Base-by-base conservation (phyloP, 352 stramenopile genomes). In the Pythium pectinolyticum region DNA sequence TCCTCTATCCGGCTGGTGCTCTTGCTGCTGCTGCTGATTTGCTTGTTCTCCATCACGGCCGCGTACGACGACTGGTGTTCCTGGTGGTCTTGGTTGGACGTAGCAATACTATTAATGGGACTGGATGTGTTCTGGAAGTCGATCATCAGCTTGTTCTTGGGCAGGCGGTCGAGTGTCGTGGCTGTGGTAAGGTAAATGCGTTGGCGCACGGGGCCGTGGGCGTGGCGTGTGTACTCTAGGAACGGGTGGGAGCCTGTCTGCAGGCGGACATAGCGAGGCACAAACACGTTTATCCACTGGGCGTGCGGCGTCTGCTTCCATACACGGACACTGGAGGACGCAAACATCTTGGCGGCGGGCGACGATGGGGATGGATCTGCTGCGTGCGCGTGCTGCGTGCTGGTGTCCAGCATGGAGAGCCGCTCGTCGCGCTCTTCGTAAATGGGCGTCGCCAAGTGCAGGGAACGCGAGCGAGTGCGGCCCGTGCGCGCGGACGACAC, bases 271-370 rank as follows among this genome's bases (percentile, higher is more conserved):
- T 86, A 47, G 53, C 81, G 78, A 7, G 77, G 78, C 53, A 88
- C 76, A 61, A 88, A 90, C n/a, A 90, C 78, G 57, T 88, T 88
- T 72, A 90, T 86, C 81, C 81, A 90, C 63, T 88, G 66, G 17
- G 80, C 76, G 60, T 86, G 62, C 20, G 80, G 80, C 19, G 79
- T 73, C 66, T 89, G 80, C 73, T 89, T 89, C 28, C 84, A 76
- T 61, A 86, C 78, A 19, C 78, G 80, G 41, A 89, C 56, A 2
- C 68, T 43, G 61, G 73, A 63, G 25, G 66, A 51, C 48, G 66
- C 58, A 62, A 89, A 89, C 12, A 89, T 70, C 56, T 82, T 79
- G 59, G 74, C 22, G 20, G 49, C 22, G 6, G 54, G 39, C 8
- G 48, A 65, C 3, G 55, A 39, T 10, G 58, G 65, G 31, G 61